Evolutionary conservation across 257 asterid species (phyloP).

Genomic region (Lycium ferocissimum): DNA sequence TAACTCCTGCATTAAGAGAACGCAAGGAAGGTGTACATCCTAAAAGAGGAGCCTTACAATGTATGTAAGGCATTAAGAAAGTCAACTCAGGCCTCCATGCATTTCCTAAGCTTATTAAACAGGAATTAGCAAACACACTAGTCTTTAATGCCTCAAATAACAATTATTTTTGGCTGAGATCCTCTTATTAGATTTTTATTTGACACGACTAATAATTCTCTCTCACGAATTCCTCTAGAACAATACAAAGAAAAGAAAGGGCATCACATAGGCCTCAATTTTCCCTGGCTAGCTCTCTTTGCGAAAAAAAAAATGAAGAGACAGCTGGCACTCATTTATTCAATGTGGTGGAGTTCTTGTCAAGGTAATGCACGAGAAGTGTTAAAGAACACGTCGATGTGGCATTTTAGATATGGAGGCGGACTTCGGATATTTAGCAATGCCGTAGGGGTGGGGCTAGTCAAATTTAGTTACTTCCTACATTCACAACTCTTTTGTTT

Average conservation of each 20-base stretch:
- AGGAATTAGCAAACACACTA: neutral
- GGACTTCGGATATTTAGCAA: neutral
- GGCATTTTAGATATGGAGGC: neutral
- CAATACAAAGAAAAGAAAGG: neutral
- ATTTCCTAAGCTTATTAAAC: neutral
- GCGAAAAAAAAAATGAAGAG: neutral
- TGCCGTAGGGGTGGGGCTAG: neutral
- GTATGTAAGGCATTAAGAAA: neutral
- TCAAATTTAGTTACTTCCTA: slow-evolving; percentile 2
- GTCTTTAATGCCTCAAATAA: neutral
- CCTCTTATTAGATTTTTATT: neutral
- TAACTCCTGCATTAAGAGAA: too few relatives aligned
- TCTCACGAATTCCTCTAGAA: neutral
- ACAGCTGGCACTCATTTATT: neutral
- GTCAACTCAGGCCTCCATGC: neutral
- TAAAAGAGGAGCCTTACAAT: neutral
- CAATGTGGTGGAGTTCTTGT: neutral
- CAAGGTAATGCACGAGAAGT: neutral
- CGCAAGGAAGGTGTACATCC: neutral
- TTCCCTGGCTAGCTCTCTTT: neutral
- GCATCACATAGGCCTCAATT: neutral
- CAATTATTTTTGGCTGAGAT: neutral
- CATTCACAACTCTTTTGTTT: neutral
- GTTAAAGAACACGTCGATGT: neutral
- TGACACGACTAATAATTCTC: neutral